Evolutionary conservation across 192 early-diverging fungal species (phyloP).

Genomic region (Coemansia nantahalensis): DNA sequence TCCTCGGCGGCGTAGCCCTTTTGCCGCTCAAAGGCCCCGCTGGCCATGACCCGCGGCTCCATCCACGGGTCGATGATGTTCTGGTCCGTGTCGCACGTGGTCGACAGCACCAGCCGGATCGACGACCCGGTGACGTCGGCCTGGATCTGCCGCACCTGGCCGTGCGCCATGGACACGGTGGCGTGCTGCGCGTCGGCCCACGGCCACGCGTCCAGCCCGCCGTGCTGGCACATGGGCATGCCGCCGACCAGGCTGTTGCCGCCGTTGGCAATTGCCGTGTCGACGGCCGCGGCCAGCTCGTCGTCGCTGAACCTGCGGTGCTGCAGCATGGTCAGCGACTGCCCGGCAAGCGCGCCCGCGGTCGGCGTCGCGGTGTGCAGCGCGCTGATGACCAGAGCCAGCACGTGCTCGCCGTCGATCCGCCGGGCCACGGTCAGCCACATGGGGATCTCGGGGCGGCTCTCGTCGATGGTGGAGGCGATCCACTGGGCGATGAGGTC

Average conservation of each 20-base stretch:
- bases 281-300: background rate
- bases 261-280: slow-evolving; percentile 9
- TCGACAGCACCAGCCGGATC: slow-evolving; percentile 13
- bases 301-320: slow-evolving; percentile 17
- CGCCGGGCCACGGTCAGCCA: slow-evolving; percentile 26
- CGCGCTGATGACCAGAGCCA: slow-evolving; percentile 28
- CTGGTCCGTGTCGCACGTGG: slow-evolving; percentile 4
- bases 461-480: slow-evolving; percentile 24
- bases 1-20: slow-evolving; percentile 11
- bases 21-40: slow-evolving; percentile 12
- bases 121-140: slow-evolving; percentile 2
- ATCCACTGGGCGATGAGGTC: slow-evolving; percentile 24
- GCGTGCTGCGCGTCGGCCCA: slow-evolving; percentile 5
- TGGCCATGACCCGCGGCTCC: slow-evolving; percentile 27
- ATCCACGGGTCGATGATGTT: slow-evolving; percentile 21
- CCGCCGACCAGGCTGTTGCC: background rate
- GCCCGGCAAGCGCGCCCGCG: background rate
- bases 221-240: slow-evolving; percentile 5
- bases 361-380: slow-evolving; percentile 6
- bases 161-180: background rate
- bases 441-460: slow-evolving; percentile 22
- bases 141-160: slow-evolving; percentile 9
- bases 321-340: background rate
- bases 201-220: slow-evolving; percentile 38
- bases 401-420: slow-evolving; percentile 18